A percentile compares a stretch with the other conserved stretches of the same genome.
These are phyloP conservation scores for Ophiostoma novo-ulmi DNA, from an alignment of 2,329 filamentous ascomycete genomes.

Conservation along the genomic window DNA sequence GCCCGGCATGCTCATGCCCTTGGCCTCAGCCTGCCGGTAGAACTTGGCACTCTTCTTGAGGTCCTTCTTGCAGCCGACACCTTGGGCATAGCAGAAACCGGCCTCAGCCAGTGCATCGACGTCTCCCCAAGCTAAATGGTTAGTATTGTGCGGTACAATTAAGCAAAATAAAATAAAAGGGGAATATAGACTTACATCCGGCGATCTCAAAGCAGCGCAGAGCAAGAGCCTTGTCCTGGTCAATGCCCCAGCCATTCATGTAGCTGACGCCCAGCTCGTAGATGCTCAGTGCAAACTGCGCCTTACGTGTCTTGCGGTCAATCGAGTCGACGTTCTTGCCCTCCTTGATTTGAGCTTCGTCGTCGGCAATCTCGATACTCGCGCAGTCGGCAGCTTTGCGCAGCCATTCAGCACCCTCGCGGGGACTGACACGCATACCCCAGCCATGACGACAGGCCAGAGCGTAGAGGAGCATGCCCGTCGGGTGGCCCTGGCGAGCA, in stretches of 20 bases:
- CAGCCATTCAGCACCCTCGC: conserved; percentile 87
- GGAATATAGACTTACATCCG: conserved; percentile 54
- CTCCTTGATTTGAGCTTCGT: conserved; percentile 62
- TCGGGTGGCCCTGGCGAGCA: conserved; percentile 77
- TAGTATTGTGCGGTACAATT: background rate
- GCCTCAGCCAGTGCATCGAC: conserved; percentile 89
- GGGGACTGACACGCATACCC: conserved; percentile 91
- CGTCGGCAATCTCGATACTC: conserved; percentile 74
- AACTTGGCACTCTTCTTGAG: conserved; percentile 88
- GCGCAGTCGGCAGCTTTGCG: conserved; percentile 84
- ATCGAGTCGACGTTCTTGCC: conserved; percentile 58
- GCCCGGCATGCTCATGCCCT: conserved; percentile 95
- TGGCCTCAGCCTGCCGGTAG: conserved; percentile 83
- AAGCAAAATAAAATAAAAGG: background rate
- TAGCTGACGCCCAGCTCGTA: conserved; percentile 96
- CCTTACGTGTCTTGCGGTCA: conserved; percentile 77
- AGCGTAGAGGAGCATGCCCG: conserved; percentile 93
- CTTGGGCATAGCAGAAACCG: conserved; percentile 92
- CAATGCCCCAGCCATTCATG: conserved; percentile 96
- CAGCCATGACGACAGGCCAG: conserved; percentile 93
- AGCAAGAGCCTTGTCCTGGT: conserved; percentile 83
- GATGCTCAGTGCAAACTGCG: conserved; percentile 90
- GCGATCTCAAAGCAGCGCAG: conserved; percentile 95
- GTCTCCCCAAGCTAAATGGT: conserved; percentile 72
- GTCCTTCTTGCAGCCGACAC: conserved; percentile 91